phyloP scores from a whole-genome alignment of 495 filamentous ascomycete species.

The Amphirosellinia nigrospora region DNA sequence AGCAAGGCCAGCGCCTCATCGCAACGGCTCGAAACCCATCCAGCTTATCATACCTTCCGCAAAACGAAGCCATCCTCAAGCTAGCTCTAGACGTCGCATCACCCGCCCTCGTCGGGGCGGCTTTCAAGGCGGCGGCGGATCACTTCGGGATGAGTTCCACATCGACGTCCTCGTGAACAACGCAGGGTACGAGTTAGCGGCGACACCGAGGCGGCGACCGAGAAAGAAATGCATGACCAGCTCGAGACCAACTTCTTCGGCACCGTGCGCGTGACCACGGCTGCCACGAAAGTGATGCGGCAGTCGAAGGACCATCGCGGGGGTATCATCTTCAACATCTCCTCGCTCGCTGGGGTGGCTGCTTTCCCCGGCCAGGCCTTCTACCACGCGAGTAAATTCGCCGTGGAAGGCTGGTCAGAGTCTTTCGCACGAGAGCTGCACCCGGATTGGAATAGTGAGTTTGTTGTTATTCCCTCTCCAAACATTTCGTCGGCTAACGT shows the following conservation, averaged over 20 bases:
- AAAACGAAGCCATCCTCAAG: conserved; percentile 45
- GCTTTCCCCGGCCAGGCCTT: conserved; percentile 53
- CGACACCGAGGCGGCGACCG: conserved; percentile 50
- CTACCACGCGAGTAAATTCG: conserved; percentile 61
- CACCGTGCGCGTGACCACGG: conserved; percentile 47
- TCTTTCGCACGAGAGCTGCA: conserved; percentile 55
- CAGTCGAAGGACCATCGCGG: conserved; percentile 36
- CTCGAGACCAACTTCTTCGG: conserved; percentile 61
- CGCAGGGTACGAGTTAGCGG: conserved; percentile 53
- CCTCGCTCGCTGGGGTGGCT: conserved; percentile 55
- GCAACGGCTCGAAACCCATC: conserved; percentile 48
- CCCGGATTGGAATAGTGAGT: conserved; percentile 55
- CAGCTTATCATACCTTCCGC: conserved; percentile 47
- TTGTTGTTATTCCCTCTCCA: background rate
- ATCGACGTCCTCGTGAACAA: conserved; percentile 63
- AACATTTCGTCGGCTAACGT: background rate
- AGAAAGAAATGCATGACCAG: conserved; percentile 43
- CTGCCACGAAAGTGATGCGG: conserved; percentile 53
- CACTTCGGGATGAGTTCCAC: conserved; percentile 40
- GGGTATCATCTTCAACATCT: conserved; percentile 58
- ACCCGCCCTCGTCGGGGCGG: conserved; percentile 42
- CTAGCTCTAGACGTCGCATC: conserved; percentile 51
- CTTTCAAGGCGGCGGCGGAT: conserved; percentile 41
- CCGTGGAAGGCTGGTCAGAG: conserved; percentile 61
- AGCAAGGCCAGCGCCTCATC: conserved; percentile 50